Evolutionary conservation across 108 stramenopile species (phyloP).

Genomic region (Parietichytrium sp.): DNA sequence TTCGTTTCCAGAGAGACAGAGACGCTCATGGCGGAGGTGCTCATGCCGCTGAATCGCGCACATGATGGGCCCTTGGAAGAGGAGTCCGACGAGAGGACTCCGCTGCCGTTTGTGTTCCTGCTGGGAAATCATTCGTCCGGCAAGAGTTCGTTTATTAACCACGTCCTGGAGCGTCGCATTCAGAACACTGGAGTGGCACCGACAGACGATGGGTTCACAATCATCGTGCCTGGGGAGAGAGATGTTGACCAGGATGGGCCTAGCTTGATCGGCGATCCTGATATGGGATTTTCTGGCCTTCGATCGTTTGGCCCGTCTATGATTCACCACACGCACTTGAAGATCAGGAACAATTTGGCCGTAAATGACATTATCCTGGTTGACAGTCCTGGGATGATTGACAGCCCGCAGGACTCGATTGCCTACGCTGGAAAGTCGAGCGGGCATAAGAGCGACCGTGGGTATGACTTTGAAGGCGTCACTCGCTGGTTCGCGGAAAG

Average conservation of each 20-base stretch:
- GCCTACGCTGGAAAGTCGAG: background rate
- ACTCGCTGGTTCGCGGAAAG: slow-evolving; percentile 92
- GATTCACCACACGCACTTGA: slow-evolving; percentile 90
- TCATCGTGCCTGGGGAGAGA: slow-evolving; percentile 85
- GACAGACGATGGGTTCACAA: slow-evolving; percentile 98
- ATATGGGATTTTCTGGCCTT: slow-evolving; percentile 87
- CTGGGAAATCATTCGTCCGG: slow-evolving; percentile 94
- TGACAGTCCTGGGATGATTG: slow-evolving; percentile 99
- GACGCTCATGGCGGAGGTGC: slow-evolving; percentile 40
- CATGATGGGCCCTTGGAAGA: slow-evolving; percentile 60
- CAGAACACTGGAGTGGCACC: slow-evolving; percentile 98
- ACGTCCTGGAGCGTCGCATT: slow-evolving; percentile 78
- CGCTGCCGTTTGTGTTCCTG: slow-evolving; percentile 89
- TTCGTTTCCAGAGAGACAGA: slow-evolving; percentile 37
- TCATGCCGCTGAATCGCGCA: slow-evolving; percentile 56
- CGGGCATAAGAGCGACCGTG: slow-evolving; percentile 75
- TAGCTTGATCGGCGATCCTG: slow-evolving; percentile 84
- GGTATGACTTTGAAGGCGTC: slow-evolving; percentile 94
- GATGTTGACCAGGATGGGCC: slow-evolving; percentile 91
- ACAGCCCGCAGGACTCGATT: slow-evolving; percentile 47
- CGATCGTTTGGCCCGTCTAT: slow-evolving; percentile 90
- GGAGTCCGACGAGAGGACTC: slow-evolving; percentile 53
- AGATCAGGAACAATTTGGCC: slow-evolving; percentile 68
- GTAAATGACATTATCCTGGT: slow-evolving; percentile 78
- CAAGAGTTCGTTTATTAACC: slow-evolving; percentile 94